Evolutionary conservation across 208 protist species (phyloP), one percentile per base, ranked within the genome.

Genomic region (Trypanosoma boissoni): DNA sequence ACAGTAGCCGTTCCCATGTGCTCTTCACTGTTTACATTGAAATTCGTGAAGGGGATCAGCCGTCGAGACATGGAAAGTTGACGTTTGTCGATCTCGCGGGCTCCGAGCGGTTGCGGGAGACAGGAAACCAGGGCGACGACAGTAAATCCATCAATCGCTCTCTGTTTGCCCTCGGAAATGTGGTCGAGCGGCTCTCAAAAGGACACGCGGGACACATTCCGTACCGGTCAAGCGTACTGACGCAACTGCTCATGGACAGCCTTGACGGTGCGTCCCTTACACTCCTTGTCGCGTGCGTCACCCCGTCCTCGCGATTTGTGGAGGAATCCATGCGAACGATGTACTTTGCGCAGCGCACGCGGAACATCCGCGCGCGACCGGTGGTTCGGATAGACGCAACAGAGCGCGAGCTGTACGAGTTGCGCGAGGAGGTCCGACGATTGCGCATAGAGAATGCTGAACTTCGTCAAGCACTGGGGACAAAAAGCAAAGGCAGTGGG

Each of bases 1-100:
- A 95, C 62, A 96, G 82, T 63, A 94, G 76, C 55, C 86, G 94
- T 53, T 96, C 88, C 10, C 94, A 98, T 75, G 76, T 79, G 10
- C 71, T 98, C 34, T 95, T 97, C 68, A 96, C 94, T 3, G 32
- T 92, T 8, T 94, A 86, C 50, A 53, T 86, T 18, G 79, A 91
- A 24, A 70, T 61, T 16, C 41, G 29, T n/a, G 59, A 56, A 16
- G 57, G 44, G 12, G 62, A 53, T 6, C 41, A 37, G 53, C 64
- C 59, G 16, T 54, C 51, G 29, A 71, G 69, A 9, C 76, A 81
- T 43, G 86, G 82, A 18, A 97, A 97, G 54, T 53, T 96, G 31
- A 88, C 83, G 29, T 92, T 98, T 53, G 86, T 97, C 16, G 96
- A 98, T 61, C 80, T 98, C 20, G 96, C 96, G 10, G 96, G 96